Conservation (phyloP, 2,329 filamentous ascomycete genomes). For the Cladobotryum mycophilum region DNA sequence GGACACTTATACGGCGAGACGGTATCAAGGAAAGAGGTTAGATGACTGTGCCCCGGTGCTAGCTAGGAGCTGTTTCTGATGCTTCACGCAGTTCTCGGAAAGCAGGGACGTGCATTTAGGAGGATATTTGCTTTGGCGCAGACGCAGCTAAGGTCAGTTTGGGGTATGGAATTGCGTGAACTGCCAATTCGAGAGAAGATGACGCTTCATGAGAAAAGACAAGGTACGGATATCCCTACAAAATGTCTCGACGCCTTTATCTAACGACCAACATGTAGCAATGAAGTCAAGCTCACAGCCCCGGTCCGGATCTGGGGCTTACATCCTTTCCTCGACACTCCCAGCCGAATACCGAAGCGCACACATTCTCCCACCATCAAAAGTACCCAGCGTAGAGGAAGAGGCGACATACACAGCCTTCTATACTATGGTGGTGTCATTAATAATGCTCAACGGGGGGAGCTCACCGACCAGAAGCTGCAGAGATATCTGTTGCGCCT, state of each 20-base stretch:
- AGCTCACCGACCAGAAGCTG: constrained; percentile 71
- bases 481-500: constrained; percentile 67
- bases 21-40: constrained; percentile 59
- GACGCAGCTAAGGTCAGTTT: constrained; percentile 59
- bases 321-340: constrained; percentile 70
- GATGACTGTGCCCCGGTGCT: not conserved
- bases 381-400: constrained; percentile 55
- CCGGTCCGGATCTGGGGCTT: constrained; percentile 59
- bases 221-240: constrained; percentile 45
- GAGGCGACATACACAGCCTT: constrained; percentile 79
- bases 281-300: constrained; percentile 43
- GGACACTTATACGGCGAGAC: constrained; percentile 53
- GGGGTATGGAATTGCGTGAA: constrained; percentile 91
- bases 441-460: constrained; percentile 72
- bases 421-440: constrained; percentile 70
- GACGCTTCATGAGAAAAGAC: constrained; percentile 69
- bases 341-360: constrained; percentile 61
- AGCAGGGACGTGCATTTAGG: constrained; percentile 65
- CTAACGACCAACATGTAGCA: constrained; percentile 20
- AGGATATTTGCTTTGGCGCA: constrained; percentile 73
- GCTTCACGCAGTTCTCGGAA: constrained; percentile 57
- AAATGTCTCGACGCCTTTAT: not conserved
- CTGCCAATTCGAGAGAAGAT: constrained; percentile 75
- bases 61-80: not conserved
- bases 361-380: constrained; percentile 61